Conservation (phyloP, 805 yeast species). For the Zygoascus ofunaensis region DNA sequence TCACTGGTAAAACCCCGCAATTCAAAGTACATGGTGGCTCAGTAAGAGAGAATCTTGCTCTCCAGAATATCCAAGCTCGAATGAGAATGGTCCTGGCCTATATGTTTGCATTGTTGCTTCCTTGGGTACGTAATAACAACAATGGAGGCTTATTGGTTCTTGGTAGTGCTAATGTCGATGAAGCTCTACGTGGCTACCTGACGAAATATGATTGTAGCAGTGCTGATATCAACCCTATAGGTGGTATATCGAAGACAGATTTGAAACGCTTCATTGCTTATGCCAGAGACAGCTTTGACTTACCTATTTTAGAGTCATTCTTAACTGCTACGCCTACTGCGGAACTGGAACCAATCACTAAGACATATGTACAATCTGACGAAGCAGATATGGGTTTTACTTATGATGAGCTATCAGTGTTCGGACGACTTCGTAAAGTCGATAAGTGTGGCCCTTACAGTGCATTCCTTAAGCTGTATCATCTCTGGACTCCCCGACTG, state of each 20-base stretch:
- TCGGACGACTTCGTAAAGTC: constrained; percentile 85
- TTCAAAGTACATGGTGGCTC: constrained; percentile 93
- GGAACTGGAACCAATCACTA: constrained; percentile 92
- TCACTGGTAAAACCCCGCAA: constrained; percentile 83
- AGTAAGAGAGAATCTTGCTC: constrained; percentile 80
- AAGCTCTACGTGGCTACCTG: constrained; percentile 86
- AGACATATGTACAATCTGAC: constrained; percentile 86
- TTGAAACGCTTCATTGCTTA: constrained; percentile 76
- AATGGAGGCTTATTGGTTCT: constrained; percentile 78
- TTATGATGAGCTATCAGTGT: constrained; percentile 82
- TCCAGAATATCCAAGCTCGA: constrained; percentile 96
- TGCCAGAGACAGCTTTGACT: constrained; percentile 56
- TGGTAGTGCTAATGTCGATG: constrained; percentile 97
- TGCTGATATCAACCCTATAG: constrained; percentile 96
- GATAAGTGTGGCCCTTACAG: constrained; percentile 95
- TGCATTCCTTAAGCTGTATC: constrained; percentile 82
- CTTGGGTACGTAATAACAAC: constrained; percentile 78
- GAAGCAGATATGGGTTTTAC: constrained; percentile 98
- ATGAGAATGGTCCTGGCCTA: constrained; percentile 91
- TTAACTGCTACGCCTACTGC: constrained; percentile 95
- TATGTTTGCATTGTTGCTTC: constrained; percentile 85
- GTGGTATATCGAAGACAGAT: constrained; percentile 96
- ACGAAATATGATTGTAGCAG: constrained; percentile 97
- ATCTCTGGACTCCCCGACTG: constrained; percentile 82
- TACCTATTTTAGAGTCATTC: constrained; percentile 73